phyloP scores from a whole-genome alignment of 1,284 basidiomycete genomes.

The Ustilago esculenta region DNA sequence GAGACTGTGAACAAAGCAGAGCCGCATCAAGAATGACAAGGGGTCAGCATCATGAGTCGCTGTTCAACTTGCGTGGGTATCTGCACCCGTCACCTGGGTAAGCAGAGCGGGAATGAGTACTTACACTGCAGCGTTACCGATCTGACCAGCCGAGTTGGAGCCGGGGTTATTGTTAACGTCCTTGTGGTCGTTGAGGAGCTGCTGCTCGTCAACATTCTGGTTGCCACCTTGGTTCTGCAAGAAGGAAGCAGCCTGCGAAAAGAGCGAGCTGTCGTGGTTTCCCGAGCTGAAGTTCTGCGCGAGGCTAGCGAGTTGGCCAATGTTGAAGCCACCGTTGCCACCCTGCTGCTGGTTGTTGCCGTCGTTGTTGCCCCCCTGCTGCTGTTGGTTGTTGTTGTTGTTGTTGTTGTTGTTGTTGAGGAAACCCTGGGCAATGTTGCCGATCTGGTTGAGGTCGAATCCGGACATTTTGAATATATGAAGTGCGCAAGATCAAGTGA shows the following conservation, averaged over 20 bases:
- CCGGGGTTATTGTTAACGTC: slow-evolving; percentile 52
- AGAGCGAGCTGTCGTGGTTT: slow-evolving; percentile 49
- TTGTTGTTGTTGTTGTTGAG: slow-evolving; percentile 40
- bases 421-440: slow-evolving; percentile 44
- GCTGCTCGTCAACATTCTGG: slow-evolving; percentile 54
- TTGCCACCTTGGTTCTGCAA: slow-evolving; percentile 50
- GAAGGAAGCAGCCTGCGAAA: slow-evolving; percentile 46
- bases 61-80: no score
- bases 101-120: no score
- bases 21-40: no score
- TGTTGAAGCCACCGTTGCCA: slow-evolving; percentile 47
- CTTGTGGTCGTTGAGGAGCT: slow-evolving; percentile 52
- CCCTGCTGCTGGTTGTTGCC: slow-evolving; percentile 26
- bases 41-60: no score
- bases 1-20: no score
- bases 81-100: no score
- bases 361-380: slow-evolving; percentile 10
- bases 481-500: no score
- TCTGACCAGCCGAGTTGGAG: slow-evolving; percentile 45
- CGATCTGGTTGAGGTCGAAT: slow-evolving; percentile 40
- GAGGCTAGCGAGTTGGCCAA: slow-evolving; percentile 44
- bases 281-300: slow-evolving; percentile 50
- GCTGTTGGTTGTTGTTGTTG: slow-evolving; percentile 8
- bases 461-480: slow-evolving; percentile 28
- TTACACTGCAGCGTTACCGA: slow-evolving; percentile 60